phyloP scores from a whole-genome alignment of 371 early-diverging fungal genomes.

The Apophysomyces elegans region DNA sequence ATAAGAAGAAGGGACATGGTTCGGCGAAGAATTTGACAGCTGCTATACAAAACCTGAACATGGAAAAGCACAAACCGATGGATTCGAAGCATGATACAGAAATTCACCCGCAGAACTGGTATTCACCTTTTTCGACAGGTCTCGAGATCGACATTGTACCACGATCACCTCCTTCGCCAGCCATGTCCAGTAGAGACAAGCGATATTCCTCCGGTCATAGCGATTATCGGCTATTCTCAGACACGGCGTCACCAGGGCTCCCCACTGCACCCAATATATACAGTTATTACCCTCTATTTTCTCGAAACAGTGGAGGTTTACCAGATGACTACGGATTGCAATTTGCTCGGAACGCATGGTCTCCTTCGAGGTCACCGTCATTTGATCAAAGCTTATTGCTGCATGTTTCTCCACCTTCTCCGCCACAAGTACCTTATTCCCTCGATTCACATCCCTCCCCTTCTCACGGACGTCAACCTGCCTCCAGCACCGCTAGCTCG shows the following conservation, averaged over 20 bases:
- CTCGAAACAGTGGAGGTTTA: background rate
- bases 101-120: slow-evolving; percentile 20
- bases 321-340: background rate
- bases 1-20: background rate
- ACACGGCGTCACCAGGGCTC: background rate
- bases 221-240: slow-evolving; percentile 1
- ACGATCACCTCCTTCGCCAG: slow-evolving; percentile 7
- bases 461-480: background rate
- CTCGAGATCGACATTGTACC: slow-evolving; percentile 23
- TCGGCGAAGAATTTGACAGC: background rate
- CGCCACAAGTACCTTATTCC: slow-evolving; percentile 4
- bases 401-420: background rate
- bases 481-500: background rate
- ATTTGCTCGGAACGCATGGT: background rate
- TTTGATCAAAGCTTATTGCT: background rate
- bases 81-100: background rate
- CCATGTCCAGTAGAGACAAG: background rate
- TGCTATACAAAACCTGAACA: background rate
- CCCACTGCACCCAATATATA: background rate
- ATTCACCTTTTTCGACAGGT: slow-evolving; percentile 29
- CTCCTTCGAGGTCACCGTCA: background rate
- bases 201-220: background rate
- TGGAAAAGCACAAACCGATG: slow-evolving; percentile 3
- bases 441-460: background rate
- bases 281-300: background rate